A percentile compares a stretch with the other conserved stretches of the same genome.
Evolutionary conservation across 2,329 filamentous ascomycete species (phyloP).

Genomic region (Neospermospora avenae): DNA sequence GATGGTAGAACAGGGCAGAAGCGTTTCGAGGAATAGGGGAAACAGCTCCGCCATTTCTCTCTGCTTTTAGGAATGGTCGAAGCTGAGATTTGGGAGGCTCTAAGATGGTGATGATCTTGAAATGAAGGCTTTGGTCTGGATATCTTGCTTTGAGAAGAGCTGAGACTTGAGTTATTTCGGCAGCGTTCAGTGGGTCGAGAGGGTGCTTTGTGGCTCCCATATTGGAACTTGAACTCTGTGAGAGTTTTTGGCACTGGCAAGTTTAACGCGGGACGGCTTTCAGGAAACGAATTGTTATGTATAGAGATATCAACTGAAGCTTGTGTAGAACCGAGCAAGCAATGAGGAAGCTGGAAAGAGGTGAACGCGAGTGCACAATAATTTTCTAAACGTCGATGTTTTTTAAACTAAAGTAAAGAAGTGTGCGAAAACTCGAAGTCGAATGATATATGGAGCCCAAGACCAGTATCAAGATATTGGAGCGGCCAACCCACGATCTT

Average conservation of each 20-base stretch:
- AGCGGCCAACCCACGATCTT: conserved; percentile 4
- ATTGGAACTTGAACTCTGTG: background rate
- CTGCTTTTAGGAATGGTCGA: conserved; percentile 20
- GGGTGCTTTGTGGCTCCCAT: conserved; percentile 15
- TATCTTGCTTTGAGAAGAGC: conserved; percentile 20
- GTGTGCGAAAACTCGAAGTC: background rate
- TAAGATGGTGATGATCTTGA: conserved; percentile 26
- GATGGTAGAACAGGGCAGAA: conserved; percentile 25
- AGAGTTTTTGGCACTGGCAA: background rate
- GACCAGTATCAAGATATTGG: conserved; percentile 6
- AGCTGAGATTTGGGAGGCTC: conserved; percentile 27
- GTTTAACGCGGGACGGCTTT: too few relatives aligned
- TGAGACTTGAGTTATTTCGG: conserved; percentile 23
- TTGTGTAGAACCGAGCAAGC: background rate
- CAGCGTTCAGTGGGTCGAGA: conserved; percentile 24
- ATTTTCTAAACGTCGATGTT: background rate
- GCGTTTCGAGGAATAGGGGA: conserved; percentile 15
- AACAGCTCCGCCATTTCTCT: conserved; percentile 18
- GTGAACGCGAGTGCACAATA: too few relatives aligned
- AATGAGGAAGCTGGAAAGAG: background rate
- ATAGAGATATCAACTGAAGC: background rate
- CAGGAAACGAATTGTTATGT: background rate
- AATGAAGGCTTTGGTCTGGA: conserved; percentile 22
- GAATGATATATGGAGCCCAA: background rate
- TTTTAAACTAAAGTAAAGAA: background rate